These are phyloP conservation scores for Sicyos baderoa DNA, from an alignment of 306 rosid species.

Conservation along the genomic window DNA sequence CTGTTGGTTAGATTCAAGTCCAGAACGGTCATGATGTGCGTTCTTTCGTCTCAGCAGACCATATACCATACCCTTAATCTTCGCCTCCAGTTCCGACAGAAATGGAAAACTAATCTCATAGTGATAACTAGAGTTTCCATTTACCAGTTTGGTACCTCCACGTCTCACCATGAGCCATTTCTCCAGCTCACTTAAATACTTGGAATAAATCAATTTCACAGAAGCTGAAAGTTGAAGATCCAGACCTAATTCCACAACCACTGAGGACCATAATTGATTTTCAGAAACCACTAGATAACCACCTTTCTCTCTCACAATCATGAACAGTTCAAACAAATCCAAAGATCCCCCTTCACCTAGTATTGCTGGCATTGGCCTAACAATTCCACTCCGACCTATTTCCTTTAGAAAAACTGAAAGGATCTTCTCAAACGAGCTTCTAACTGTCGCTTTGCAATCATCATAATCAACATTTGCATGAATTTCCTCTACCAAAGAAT, in stretches of 20 bases:
- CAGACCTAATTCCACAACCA: constrained; percentile 44
- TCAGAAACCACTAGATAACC: constrained; percentile 52
- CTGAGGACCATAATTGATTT: constrained; percentile 54
- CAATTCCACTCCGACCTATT: constrained; percentile 28
- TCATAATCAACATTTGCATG: constrained; percentile 20
- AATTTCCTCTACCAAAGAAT: constrained; percentile 19
- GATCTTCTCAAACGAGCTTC: constrained; percentile 42
- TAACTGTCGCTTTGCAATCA: constrained; percentile 26
- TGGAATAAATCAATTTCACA: constrained; percentile 48
- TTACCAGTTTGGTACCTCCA: constrained; percentile 31
- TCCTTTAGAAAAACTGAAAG: constrained; percentile 43
- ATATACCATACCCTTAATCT: constrained; percentile 35
- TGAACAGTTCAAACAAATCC: constrained; percentile 56
- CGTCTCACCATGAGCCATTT: constrained; percentile 43
- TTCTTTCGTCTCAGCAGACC: background rate
- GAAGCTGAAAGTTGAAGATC: constrained; percentile 31
- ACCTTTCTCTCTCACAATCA: constrained; percentile 53
- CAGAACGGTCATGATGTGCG: constrained; percentile 21
- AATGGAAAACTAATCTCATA: constrained; percentile 19
- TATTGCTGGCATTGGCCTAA: constrained; percentile 53
- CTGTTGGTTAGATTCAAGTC: constrained; percentile 28
- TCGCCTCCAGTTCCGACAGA: constrained; percentile 43
- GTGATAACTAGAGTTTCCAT: constrained; percentile 22
- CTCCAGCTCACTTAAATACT: constrained; percentile 57
- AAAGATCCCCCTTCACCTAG: constrained; percentile 43